Percentiles rank a stretch among this genome's conserved stretches.
Evolutionary conservation across 2,329 filamentous ascomycete species (phyloP).

Genomic region (Fusarium sp.): DNA sequence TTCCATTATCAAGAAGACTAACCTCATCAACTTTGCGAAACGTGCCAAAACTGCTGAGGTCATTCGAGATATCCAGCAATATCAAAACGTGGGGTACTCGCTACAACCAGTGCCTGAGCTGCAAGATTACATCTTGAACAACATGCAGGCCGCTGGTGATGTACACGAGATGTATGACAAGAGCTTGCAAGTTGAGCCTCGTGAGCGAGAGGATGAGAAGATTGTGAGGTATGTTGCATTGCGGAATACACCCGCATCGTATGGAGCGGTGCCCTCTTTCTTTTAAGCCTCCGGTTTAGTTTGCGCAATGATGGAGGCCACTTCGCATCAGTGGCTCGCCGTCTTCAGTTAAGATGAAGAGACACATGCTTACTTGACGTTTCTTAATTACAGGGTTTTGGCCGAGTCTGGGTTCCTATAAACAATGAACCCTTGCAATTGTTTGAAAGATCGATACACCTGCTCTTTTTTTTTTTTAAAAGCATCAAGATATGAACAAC

Average conservation of each 20-base stretch:
- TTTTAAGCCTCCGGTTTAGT: slow-evolving; percentile 35
- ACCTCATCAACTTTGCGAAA: slow-evolving; percentile 98
- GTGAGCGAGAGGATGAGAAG: slow-evolving; percentile 98
- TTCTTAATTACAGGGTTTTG: slow-evolving; percentile 63
- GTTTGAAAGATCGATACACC: slow-evolving; percentile 23
- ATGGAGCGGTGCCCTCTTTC: slow-evolving; percentile 38
- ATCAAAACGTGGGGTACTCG: slow-evolving; percentile 97
- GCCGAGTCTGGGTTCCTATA: slow-evolving; percentile 73
- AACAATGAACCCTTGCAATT: slow-evolving; percentile 41
- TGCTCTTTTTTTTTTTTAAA: slow-evolving; percentile 19
- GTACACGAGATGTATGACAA: slow-evolving; percentile 99
- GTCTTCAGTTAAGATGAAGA: slow-evolving; percentile 22
- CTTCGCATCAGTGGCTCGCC: slow-evolving; percentile 17
- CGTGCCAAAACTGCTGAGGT: slow-evolving; percentile 98
- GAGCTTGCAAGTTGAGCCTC: slow-evolving; percentile 91
- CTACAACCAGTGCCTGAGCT: slow-evolving; percentile 90
- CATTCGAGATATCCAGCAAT: slow-evolving; percentile 98
- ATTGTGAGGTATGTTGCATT: slow-evolving; percentile 86
- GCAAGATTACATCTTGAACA: slow-evolving; percentile 95
- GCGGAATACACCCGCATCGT: slow-evolving; percentile 45
- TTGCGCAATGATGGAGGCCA: slow-evolving; percentile 16
- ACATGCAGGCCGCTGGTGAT: slow-evolving; percentile 94
- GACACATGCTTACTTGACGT: slow-evolving; percentile 41
- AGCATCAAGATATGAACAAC: slow-evolving; percentile 15
- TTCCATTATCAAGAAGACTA: slow-evolving; percentile 94